Conservation (phyloP, 1,139 yeast species). For the Candida glucosophila region DNA sequence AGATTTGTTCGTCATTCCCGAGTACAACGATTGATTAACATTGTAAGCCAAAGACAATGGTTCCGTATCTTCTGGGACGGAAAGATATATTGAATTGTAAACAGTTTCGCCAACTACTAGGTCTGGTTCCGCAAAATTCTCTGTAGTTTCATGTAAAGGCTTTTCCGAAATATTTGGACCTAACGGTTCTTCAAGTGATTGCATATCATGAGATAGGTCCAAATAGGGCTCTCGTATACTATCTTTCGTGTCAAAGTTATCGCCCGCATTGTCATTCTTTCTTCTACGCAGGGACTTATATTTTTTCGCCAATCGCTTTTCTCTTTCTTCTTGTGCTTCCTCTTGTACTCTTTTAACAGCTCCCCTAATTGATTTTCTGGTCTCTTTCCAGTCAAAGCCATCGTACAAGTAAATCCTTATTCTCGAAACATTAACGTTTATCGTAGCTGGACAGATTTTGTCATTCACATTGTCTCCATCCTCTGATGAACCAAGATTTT, state of each 20-base stretch:
- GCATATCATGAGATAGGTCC: not conserved
- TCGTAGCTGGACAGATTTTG: constrained; percentile 18
- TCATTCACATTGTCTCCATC: constrained; percentile 7
- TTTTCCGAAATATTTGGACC: constrained; percentile 1
- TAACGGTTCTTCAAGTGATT: too few species aligned
- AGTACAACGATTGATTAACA: constrained; percentile 31
- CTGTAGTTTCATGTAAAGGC: constrained; percentile 4
- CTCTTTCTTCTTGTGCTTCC: constrained; percentile 21
- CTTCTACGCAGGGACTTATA: constrained; percentile 4
- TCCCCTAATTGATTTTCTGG: constrained; percentile 55
- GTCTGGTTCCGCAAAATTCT: constrained; percentile 2
- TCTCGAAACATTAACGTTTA: constrained; percentile 28
- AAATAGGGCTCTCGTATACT: not conserved
- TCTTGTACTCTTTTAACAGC: constrained; percentile 57
- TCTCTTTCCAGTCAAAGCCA: constrained; percentile 89
- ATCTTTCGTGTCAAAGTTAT: too few species aligned
- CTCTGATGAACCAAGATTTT: constrained; percentile 13
- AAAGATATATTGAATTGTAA: constrained; percentile 66
- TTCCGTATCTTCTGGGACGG: constrained; percentile 44
- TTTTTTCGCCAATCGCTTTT: too few species aligned
- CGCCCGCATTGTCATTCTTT: not conserved
- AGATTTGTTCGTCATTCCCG: constrained; percentile 5
- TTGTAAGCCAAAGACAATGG: constrained; percentile 40
- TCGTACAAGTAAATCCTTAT: constrained; percentile 58
- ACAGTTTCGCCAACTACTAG: constrained; percentile 48